Conservation (phyloP, 495 filamentous ascomycete genomes). For the Tuber brumale region DNA sequence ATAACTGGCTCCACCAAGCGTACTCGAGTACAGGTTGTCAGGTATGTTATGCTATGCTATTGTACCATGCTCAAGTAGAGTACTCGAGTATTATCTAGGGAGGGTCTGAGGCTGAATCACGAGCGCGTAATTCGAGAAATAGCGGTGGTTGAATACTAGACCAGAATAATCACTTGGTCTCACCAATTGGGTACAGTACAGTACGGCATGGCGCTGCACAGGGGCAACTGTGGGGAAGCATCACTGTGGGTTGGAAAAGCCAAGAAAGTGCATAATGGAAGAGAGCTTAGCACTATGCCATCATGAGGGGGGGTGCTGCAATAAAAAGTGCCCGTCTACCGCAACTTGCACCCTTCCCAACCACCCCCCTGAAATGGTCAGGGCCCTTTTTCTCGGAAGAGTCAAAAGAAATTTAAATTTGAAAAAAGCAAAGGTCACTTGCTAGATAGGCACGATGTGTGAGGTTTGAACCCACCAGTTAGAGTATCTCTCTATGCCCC, state of each 20-base stretch:
- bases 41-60: too few species aligned
- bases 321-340: neutral
- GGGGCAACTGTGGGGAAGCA: neutral
- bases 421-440: neutral
- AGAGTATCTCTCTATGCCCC: neutral
- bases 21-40: neutral
- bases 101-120: neutral
- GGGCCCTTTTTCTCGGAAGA: neutral
- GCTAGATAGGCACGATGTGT: neutral
- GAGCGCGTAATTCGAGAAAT: neutral
- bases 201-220: neutral
- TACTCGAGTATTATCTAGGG: neutral
- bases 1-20: neutral
- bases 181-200: neutral
- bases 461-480: neutral
- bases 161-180: neutral
- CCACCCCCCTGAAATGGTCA: neutral
- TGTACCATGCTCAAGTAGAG: neutral
- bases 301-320: neutral
- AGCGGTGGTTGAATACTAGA: neutral
- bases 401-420: neutral
- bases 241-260: neutral
- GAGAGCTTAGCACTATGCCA: neutral
- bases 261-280: neutral
- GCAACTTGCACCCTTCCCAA: neutral